These are phyloP conservation scores for Suhomyces bolitotheri DNA, from an alignment of 1,139 yeast genomes.

Conservation along the genomic window DNA sequence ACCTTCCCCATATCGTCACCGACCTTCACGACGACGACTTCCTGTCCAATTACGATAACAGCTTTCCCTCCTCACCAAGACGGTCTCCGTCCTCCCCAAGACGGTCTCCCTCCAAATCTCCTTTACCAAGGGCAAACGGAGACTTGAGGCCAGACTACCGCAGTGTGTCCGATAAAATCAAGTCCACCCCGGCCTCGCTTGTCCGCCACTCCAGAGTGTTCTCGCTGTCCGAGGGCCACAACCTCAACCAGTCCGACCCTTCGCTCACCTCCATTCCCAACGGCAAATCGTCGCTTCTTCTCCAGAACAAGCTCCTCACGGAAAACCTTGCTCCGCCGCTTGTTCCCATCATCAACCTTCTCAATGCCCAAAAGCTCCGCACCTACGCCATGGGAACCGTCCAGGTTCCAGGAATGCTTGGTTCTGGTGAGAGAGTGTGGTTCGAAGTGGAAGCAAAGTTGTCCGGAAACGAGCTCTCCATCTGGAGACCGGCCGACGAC, in stretches of 20 bases:
- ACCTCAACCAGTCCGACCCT: slow-evolving; percentile 14
- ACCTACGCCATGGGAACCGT: slow-evolving; percentile 39
- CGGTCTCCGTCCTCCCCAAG: slow-evolving; percentile 7
- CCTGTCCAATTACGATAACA: slow-evolving; percentile 5
- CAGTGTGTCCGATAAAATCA: slow-evolving; percentile 29
- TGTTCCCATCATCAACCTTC: slow-evolving; percentile 42
- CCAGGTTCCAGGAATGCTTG: slow-evolving; percentile 24
- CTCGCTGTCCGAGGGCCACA: slow-evolving; percentile 19
- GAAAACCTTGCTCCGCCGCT: slow-evolving; percentile 40
- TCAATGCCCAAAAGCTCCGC: slow-evolving; percentile 43
- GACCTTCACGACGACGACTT: slow-evolving; percentile 5
- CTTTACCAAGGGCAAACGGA: slow-evolving; percentile 16
- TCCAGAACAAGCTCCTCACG: slow-evolving; percentile 25
- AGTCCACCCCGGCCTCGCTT: slow-evolving; percentile 40
- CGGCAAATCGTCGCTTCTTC: slow-evolving; percentile 9
- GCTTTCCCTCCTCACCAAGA: too few relatives aligned
- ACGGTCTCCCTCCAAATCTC: slow-evolving; percentile 9
- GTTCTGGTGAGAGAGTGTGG: slow-evolving; percentile 28
- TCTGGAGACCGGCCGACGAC: slow-evolving; percentile 42
- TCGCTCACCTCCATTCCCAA: slow-evolving; percentile 6
- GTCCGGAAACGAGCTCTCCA: slow-evolving; percentile 53
- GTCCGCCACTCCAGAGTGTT: slow-evolving; percentile 41
- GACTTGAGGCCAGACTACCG: slow-evolving; percentile 2
- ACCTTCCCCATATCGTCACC: slow-evolving; percentile 6
- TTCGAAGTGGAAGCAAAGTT: slow-evolving; percentile 46